Evolutionary conservation across 371 early-diverging fungal genomes (phyloP).

Genomic region (Syncephalis fuscata): DNA sequence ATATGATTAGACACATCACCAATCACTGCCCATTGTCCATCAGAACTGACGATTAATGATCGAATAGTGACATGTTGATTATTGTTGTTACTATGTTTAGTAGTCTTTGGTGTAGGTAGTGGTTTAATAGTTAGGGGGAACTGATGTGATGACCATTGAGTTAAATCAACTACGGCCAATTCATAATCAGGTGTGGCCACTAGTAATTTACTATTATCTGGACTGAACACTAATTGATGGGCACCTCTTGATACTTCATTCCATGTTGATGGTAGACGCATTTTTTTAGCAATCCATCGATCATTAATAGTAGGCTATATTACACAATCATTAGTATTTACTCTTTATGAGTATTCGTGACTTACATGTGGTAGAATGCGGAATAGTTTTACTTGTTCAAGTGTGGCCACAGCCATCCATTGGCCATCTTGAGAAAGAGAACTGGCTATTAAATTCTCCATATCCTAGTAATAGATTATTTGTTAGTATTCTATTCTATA

Average conservation of each 20-base stretch:
- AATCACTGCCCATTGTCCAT: conserved; percentile 66
- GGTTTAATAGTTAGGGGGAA: conserved; percentile 34
- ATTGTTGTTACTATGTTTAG: conserved; percentile 23
- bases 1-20: conserved; percentile 59
- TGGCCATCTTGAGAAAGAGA: conserved; percentile 68
- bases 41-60: conserved; percentile 49
- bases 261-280: conserved; percentile 18
- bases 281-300: conserved; percentile 28
- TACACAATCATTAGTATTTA: too few species aligned
- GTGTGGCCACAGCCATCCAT: conserved; percentile 73
- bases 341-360: too few species aligned
- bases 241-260: conserved; percentile 25
- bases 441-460: conserved; percentile 44
- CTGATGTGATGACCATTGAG: conserved; percentile 25
- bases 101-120: conserved; percentile 9
- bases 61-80: conserved; percentile 30
- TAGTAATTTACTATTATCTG: conserved; percentile 40
- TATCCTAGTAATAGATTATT: conserved; percentile 8
- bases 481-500: too few species aligned
- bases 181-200: conserved; percentile 44
- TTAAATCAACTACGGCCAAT: conserved; percentile 39
- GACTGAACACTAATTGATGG: conserved; percentile 44
- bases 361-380: conserved; percentile 12
- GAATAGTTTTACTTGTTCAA: conserved; percentile 54
- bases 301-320: conserved; percentile 17